These are phyloP conservation scores for Aspergillus sp. DNA, from an alignment of 2,329 filamentous ascomycete species.

Conservation along the genomic window DNA sequence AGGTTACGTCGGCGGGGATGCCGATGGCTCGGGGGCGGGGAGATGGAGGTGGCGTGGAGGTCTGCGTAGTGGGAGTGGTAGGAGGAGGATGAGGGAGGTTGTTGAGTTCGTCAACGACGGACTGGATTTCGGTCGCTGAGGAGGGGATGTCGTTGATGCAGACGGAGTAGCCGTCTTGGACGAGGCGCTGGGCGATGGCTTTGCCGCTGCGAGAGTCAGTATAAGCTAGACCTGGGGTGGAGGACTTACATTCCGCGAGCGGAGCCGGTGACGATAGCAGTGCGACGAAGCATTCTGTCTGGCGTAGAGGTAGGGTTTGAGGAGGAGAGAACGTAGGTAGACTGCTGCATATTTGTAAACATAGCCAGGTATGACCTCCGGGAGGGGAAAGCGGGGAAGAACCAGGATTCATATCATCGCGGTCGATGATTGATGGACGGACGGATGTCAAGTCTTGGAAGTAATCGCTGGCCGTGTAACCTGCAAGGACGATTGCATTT, in stretches of 20 bases:
- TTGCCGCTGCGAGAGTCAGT: constrained; percentile 19
- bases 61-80: too few species aligned
- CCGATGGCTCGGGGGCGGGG: constrained; percentile 43
- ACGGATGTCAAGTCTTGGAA: too few species aligned
- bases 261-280: constrained; percentile 43
- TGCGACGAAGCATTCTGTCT: constrained; percentile 18
- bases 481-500: too few species aligned
- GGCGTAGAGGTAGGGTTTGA: background rate
- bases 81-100: background rate
- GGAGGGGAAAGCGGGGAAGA: too few species aligned
- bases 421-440: too few species aligned
- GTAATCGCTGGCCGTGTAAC: too few species aligned
- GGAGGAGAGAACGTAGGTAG: background rate
- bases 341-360: too few species aligned
- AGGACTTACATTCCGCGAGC: constrained; percentile 39
- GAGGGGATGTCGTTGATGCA: constrained; percentile 63
- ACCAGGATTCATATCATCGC: too few species aligned
- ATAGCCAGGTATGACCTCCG: too few species aligned
- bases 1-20: constrained; percentile 62
- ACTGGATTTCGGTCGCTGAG: constrained; percentile 54
- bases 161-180: constrained; percentile 64
- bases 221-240: background rate
- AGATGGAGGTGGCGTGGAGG: background rate
- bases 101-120: constrained; percentile 35
- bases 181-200: constrained; percentile 58